Conservation (phyloP, 2,329 filamentous ascomycete genomes). For the Domatiomyces catenatus region DNA sequence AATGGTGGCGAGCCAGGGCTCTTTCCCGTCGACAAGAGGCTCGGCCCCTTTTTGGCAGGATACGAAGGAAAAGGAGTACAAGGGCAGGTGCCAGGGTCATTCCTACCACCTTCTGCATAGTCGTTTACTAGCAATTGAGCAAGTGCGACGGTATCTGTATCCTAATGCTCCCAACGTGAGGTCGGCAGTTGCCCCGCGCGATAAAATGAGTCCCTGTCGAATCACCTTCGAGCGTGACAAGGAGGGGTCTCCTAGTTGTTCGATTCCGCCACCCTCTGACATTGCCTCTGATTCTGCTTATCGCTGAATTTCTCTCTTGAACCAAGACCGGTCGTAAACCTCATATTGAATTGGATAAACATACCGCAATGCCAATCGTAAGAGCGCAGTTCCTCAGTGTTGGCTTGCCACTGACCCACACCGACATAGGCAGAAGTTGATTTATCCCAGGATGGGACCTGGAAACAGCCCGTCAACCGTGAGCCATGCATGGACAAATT, state of each 20-base stretch:
- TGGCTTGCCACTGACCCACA: not conserved
- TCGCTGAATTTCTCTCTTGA: not conserved
- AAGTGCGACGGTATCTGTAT: not conserved
- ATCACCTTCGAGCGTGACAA: not conserved
- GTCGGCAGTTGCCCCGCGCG: not conserved
- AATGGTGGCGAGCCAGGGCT: not conserved
- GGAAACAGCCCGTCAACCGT: conserved; percentile 21
- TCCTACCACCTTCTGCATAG: not conserved
- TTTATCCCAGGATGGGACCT: conserved; percentile 12
- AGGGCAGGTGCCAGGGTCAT: not conserved
- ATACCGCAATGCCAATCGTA: not conserved
- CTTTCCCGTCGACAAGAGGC: not conserved
- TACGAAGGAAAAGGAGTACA: not conserved
- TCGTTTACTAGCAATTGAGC: not conserved
- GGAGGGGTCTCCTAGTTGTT: not conserved
- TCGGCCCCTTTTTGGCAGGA: not conserved
- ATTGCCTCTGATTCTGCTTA: not conserved
- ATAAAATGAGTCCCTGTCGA: not conserved
- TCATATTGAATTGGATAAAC: not conserved
- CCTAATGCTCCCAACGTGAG: not conserved
- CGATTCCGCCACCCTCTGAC: not conserved
- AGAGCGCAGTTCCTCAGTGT: not conserved
- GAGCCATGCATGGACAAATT: conserved; percentile 21
- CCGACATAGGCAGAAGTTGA: conserved; percentile 7
- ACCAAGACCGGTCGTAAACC: not conserved